A percentile compares a stretch with the other conserved stretches of the same genome.
These are phyloP conservation scores for Komagataella phaffii DNA, from an alignment of 805 yeast genomes.

Conservation along the genomic window DNA sequence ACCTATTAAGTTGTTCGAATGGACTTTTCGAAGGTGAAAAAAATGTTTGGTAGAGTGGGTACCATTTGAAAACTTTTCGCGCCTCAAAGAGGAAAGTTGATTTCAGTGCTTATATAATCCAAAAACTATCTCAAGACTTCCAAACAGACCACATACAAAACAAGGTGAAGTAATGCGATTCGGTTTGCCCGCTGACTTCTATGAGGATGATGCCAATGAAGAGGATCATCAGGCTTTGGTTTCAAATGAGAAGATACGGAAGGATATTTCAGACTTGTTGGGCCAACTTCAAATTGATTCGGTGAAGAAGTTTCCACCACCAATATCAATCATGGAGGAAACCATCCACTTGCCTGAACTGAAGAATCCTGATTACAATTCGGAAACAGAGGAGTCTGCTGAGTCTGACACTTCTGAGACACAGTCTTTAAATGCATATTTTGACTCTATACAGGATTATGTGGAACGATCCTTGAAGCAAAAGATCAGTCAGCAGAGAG, in stretches of 20 bases:
- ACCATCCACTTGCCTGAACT: neutral
- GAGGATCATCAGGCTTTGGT: neutral
- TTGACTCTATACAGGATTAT: neutral
- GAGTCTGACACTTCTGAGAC: neutral
- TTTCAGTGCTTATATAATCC: slow-evolving; percentile 1
- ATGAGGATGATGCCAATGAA: neutral
- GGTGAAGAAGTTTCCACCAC: neutral
- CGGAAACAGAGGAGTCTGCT: neutral
- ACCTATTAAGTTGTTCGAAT: neutral
- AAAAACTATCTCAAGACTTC: neutral
- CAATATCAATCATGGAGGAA: neutral
- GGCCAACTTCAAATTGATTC: neutral
- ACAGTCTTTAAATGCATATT: neutral
- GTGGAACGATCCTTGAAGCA: neutral
- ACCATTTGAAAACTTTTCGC: neutral
- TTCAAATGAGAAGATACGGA: neutral
- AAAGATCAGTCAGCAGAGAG: neutral
- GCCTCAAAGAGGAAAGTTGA: neutral
- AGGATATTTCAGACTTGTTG: neutral
- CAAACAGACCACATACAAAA: neutral
- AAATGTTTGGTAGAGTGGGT: neutral
- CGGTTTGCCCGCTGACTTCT: neutral
- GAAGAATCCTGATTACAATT: neutral
- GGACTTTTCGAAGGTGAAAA: neutral
- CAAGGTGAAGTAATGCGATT: neutral